Evolutionary conservation across 2,329 filamentous ascomycete genomes (phyloP).

Genomic region (Cladophialophora yegresii): DNA sequence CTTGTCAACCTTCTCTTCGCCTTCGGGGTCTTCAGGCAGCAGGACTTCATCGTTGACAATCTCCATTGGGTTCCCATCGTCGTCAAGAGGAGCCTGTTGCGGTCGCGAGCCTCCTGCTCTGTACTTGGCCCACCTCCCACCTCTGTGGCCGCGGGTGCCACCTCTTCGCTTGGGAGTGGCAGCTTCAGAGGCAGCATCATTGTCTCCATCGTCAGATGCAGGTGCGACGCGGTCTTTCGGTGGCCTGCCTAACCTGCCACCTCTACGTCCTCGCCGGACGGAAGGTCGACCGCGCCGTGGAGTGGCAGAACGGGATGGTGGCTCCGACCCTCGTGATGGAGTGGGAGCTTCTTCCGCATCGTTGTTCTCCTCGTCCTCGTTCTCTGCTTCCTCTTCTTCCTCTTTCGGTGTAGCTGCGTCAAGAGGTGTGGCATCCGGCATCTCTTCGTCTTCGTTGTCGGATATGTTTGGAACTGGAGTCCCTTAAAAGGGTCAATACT

Average conservation of each 20-base stretch:
- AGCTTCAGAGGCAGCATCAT: slow-evolving; percentile 47
- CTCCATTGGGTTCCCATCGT: slow-evolving; percentile 87
- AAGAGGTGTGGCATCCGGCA: slow-evolving; percentile 44
- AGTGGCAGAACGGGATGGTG: slow-evolving; percentile 53
- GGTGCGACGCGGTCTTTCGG: slow-evolving; percentile 82
- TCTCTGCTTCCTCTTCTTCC: slow-evolving; percentile 41
- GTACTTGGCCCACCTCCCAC: slow-evolving; percentile 71
- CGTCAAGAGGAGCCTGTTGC: slow-evolving; percentile 83
- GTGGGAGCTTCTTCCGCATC: slow-evolving; percentile 50
- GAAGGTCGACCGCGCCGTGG: slow-evolving; percentile 57
- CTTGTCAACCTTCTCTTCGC: slow-evolving; percentile 92
- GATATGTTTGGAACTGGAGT: slow-evolving; percentile 46
- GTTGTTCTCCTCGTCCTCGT: slow-evolving; percentile 40
- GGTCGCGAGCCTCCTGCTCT: slow-evolving; percentile 73
- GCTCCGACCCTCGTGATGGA: slow-evolving; percentile 47
- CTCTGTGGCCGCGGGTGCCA: slow-evolving; percentile 61
- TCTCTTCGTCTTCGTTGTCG: slow-evolving; percentile 51
- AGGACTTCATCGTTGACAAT: slow-evolving; percentile 91
- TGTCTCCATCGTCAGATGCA: slow-evolving; percentile 65
- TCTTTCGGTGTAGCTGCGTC: slow-evolving; percentile 41
- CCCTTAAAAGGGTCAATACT: slow-evolving; percentile 42
- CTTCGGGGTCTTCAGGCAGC: slow-evolving; percentile 81
- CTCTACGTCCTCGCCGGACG: slow-evolving; percentile 41
- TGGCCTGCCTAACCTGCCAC: slow-evolving; percentile 68
- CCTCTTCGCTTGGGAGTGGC: slow-evolving; percentile 63